phyloP scores from a whole-genome alignment of 73 alveolate genomes.

The Halteria grandinella region DNA sequence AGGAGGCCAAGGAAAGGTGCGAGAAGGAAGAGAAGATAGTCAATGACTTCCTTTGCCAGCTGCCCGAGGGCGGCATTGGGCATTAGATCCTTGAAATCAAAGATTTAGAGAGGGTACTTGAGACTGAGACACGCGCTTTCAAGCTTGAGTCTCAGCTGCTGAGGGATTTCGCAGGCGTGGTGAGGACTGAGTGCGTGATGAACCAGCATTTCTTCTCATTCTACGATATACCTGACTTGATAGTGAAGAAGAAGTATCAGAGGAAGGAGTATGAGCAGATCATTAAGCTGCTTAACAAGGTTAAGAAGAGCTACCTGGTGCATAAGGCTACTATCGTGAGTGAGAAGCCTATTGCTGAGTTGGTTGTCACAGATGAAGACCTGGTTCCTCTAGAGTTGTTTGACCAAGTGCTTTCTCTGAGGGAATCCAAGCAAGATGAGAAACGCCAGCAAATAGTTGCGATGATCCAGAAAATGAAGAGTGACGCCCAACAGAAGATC shows the following conservation, averaged over 20 bases:
- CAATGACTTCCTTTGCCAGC: conserved; percentile 39
- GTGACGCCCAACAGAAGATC: conserved; percentile 41
- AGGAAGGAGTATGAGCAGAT: conserved; percentile 52
- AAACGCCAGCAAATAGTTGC: not conserved
- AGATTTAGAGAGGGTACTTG: conserved; percentile 45
- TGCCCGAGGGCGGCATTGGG: not conserved
- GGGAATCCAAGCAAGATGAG: conserved; percentile 27
- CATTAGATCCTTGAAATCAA: conserved; percentile 44
- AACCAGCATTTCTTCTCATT: conserved; percentile 61
- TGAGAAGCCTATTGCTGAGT: conserved; percentile 38
- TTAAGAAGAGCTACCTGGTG: conserved; percentile 38
- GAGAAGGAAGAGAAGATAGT: conserved; percentile 48
- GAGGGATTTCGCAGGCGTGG: conserved; percentile 51
- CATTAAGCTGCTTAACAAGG: conserved; percentile 45
- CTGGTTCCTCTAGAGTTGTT: conserved; percentile 61
- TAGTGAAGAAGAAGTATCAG: conserved; percentile 51
- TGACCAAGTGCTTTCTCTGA: conserved; percentile 30
- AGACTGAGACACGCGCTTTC: not conserved
- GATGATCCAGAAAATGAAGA: conserved; percentile 10
- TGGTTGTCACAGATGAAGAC: conserved; percentile 68
- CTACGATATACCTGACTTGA: conserved; percentile 66
- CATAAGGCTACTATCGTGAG: conserved; percentile 37
- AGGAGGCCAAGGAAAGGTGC: conserved; percentile 16
- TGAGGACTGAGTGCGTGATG: conserved; percentile 68
- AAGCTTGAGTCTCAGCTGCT: conserved; percentile 11